A percentile compares a stretch with the other conserved stretches of the same genome.
These are phyloP conservation scores for Metschnikowia orientalis DNA, from an alignment of 805 yeast species.

Conservation along the genomic window DNA sequence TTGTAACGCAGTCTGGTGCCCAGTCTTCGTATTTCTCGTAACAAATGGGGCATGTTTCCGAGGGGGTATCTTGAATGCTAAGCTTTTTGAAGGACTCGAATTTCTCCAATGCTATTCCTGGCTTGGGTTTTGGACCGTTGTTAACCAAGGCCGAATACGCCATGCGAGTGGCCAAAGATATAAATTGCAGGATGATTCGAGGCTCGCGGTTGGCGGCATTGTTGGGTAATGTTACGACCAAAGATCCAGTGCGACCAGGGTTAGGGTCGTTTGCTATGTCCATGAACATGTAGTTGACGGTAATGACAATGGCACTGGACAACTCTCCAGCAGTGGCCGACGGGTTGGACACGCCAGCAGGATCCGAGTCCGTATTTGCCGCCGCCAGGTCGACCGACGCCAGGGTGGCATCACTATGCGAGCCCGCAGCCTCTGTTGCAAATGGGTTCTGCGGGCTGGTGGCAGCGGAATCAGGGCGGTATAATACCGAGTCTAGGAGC, in stretches of 20 bases:
- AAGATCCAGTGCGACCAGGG: constrained; percentile 47
- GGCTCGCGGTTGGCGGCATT: constrained; percentile 56
- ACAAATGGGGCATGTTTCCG: constrained; percentile 57
- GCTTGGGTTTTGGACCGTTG: constrained; percentile 39
- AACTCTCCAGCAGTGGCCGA: constrained; percentile 12
- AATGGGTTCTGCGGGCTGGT: not conserved
- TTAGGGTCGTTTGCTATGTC: constrained; percentile 40
- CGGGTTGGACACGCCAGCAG: constrained; percentile 7
- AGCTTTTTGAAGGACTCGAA: constrained; percentile 48
- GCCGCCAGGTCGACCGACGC: constrained; percentile 3
- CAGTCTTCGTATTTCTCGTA: constrained; percentile 42
- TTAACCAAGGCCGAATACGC: constrained; percentile 60
- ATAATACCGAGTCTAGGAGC: constrained; percentile 13
- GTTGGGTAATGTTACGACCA: constrained; percentile 64
- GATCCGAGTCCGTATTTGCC: constrained; percentile 2
- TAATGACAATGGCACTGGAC: constrained; percentile 37
- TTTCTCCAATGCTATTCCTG: constrained; percentile 50
- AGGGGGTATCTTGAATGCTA: constrained; percentile 22
- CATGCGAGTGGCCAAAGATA: constrained; percentile 64
- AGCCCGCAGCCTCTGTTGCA: not conserved
- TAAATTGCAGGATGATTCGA: constrained; percentile 54
- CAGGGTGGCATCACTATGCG: constrained; percentile 1
- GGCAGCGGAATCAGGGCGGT: constrained; percentile 1
- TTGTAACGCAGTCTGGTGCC: constrained; percentile 5
- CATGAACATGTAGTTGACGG: constrained; percentile 42